Percentiles rank a stretch among this genome's conserved stretches.
Conservation (phyloP, 2,329 filamentous ascomycete species). For the Didymella pomorum region DNA sequence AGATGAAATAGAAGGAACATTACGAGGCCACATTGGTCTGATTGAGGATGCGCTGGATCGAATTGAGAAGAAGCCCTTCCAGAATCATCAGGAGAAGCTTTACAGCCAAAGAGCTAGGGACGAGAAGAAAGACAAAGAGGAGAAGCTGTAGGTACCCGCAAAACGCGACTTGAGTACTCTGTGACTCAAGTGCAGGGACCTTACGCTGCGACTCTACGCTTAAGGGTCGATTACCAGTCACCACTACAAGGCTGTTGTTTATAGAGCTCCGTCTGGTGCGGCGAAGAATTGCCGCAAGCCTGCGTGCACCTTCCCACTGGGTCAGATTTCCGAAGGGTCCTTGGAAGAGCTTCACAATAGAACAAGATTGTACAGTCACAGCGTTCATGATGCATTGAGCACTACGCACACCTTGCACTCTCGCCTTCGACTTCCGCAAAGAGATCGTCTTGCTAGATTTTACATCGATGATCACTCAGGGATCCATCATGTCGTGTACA, state of each 20-base stretch:
- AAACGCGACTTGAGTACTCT: not conserved
- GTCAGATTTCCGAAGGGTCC: not conserved
- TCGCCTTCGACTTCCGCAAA: too few relatives aligned
- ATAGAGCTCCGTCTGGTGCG: not conserved
- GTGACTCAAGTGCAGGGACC: not conserved
- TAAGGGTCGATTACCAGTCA: not conserved
- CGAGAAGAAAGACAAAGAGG: conserved; percentile 23
- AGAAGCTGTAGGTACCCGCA: not conserved
- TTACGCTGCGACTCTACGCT: not conserved
- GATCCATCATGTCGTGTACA: too few relatives aligned
- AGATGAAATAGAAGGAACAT: conserved; percentile 58
- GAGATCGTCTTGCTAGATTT: too few relatives aligned
- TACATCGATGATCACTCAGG: too few relatives aligned
- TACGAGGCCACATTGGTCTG: conserved; percentile 57
- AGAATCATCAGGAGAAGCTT: conserved; percentile 49
- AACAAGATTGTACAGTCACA: not conserved
- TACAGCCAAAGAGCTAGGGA: conserved; percentile 34
- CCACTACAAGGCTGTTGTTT: not conserved
- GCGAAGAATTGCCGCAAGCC: not conserved
- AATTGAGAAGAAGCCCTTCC: conserved; percentile 53
- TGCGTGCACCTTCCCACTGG: not conserved
- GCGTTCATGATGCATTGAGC: not conserved
- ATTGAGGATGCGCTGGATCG: conserved; percentile 58
- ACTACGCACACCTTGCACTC: too few relatives aligned
- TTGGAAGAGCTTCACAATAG: not conserved